Conservation (phyloP, 768 basidiomycete species). For the Agrocybe chaxingu region DNA sequence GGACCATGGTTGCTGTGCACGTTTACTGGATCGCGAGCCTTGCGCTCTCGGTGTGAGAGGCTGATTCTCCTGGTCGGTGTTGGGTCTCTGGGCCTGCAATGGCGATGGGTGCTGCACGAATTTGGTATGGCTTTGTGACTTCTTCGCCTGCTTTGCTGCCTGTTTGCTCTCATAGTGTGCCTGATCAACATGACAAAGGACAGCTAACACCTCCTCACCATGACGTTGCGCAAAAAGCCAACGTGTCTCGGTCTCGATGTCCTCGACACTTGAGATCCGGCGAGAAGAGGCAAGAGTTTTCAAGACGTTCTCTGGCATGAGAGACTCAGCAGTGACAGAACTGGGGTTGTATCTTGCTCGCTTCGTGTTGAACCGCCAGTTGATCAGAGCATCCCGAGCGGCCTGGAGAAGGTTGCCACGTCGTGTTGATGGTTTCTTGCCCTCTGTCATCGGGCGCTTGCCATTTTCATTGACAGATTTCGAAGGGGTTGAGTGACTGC, state of each 20-base stretch:
- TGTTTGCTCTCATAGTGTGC: background rate
- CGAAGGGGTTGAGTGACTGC: slow-evolving; percentile 5
- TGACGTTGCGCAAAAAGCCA: slow-evolving; percentile 5
- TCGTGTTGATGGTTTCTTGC: slow-evolving; percentile 8
- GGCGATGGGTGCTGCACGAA: too few species aligned
- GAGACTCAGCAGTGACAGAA: slow-evolving; percentile 7
- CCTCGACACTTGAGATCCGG: background rate
- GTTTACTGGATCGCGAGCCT: too few species aligned
- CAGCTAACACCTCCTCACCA: slow-evolving; percentile 1
- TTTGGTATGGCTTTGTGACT: background rate
- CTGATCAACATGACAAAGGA: slow-evolving; percentile 4
- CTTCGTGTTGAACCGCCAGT: slow-evolving; percentile 12
- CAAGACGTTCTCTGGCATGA: slow-evolving; percentile 25
- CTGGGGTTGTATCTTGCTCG: slow-evolving; percentile 1
- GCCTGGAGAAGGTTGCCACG: slow-evolving; percentile 12
- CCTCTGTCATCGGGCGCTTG: slow-evolving; percentile 16
- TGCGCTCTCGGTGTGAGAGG: too few species aligned
- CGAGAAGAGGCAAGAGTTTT: slow-evolving; percentile 16
- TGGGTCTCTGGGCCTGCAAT: background rate
- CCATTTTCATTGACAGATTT: slow-evolving; percentile 18
- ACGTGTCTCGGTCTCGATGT: background rate
- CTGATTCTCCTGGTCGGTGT: too few species aligned
- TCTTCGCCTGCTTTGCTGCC: background rate
- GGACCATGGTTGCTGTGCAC: too few species aligned
- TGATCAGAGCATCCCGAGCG: slow-evolving; percentile 7